phyloP scores from a whole-genome alignment of 148 eudicot genomes.

The Polygonum aviculare region DNA sequence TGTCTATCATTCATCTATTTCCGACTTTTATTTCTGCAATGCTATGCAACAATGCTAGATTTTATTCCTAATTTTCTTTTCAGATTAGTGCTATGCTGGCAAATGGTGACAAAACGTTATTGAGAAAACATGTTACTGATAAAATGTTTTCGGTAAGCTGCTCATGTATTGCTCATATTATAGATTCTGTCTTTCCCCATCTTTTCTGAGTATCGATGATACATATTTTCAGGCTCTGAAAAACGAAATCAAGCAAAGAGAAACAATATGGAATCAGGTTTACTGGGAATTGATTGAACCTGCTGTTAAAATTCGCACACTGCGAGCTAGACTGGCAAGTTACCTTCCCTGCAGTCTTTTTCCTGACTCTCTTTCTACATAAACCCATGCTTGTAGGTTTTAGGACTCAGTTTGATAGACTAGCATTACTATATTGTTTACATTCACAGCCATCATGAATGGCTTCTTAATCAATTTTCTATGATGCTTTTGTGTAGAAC shows the following conservation, averaged over 20 bases:
- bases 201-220: constrained; percentile 1
- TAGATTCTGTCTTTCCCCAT: neutral
- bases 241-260: constrained; percentile 84
- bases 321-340: constrained; percentile 90
- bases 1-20: neutral
- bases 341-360: neutral
- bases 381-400: neutral
- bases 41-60: neutral
- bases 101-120: constrained; percentile 58
- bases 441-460: neutral
- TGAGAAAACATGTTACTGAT: constrained; percentile 88
- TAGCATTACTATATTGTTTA: neutral
- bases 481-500: neutral
- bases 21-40: neutral
- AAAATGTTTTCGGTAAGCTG: constrained; percentile 72
- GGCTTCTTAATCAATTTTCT: neutral
- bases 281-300: constrained; percentile 87
- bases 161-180: neutral
- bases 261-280: constrained; percentile 63
- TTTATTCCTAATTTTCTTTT: constrained; percentile 1
- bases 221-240: constrained; percentile 57
- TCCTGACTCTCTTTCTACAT: neutral
- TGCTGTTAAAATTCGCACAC: constrained; percentile 67
- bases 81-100: constrained; percentile 73
- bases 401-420: neutral